Percentiles rank a stretch among this genome's conserved stretches.
phyloP scores from a whole-genome alignment of 805 yeast species.

The Starmerella scarabaei region DNA sequence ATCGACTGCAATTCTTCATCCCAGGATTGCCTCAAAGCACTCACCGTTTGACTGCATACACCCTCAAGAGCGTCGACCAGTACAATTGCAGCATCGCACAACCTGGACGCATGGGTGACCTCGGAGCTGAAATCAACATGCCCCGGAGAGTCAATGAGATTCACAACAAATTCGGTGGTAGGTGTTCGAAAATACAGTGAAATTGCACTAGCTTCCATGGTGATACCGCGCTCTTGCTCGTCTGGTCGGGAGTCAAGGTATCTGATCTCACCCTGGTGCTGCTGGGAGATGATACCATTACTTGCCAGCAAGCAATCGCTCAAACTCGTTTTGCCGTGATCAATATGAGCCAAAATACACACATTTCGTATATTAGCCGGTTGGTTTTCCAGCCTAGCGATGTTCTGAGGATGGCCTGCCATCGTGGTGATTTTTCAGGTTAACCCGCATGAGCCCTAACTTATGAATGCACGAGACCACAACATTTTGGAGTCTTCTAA shows the following conservation, averaged over 20 bases:
- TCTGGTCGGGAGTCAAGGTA: conserved; percentile 88
- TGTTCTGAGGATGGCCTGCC: conserved; percentile 46
- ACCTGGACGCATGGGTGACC: conserved; percentile 87
- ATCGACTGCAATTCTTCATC: conserved; percentile 79
- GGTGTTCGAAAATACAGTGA: conserved; percentile 59
- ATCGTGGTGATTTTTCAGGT: too few relatives aligned
- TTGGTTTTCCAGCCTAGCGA: conserved; percentile 53
- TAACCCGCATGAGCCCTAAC: too few relatives aligned
- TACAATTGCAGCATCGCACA: conserved; percentile 94
- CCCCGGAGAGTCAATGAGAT: conserved; percentile 97
- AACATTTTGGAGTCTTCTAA: too few relatives aligned
- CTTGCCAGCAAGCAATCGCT: conserved; percentile 88
- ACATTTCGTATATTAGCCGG: conserved; percentile 69
- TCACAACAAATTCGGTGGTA: conserved; percentile 65
- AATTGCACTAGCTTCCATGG: conserved; percentile 95
- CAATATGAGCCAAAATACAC: conserved; percentile 95
- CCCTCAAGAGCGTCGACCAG: conserved; percentile 97
- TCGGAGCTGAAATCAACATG: conserved; percentile 95
- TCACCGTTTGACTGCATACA: conserved; percentile 92
- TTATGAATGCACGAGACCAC: too few relatives aligned
- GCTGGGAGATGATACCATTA: conserved; percentile 88
- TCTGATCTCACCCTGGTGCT: conserved; percentile 90
- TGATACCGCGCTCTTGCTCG: conserved; percentile 90
- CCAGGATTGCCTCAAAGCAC: conserved; percentile 88
- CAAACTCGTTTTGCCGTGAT: conserved; percentile 93